Evolutionary conservation across 2,329 filamentous ascomycete species (phyloP).

Genomic region (Pseudocercospora musae): DNA sequence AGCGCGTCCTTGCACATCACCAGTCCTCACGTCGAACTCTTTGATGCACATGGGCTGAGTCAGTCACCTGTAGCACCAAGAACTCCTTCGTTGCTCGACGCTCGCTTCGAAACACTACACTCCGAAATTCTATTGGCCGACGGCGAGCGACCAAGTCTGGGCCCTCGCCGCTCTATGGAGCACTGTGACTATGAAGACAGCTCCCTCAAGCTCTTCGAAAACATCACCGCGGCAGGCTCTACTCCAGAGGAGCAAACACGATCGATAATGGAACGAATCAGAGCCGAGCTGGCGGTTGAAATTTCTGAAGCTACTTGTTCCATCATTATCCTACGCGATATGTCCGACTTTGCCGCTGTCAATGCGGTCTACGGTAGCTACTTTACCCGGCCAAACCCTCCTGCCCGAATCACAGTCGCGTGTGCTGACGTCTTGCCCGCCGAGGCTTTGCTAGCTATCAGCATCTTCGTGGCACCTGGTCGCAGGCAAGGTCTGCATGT

Average conservation of each 20-base stretch:
- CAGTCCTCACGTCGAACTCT: constrained; percentile 48
- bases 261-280: constrained; percentile 39
- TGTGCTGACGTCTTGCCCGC: constrained; percentile 65
- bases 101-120: constrained; percentile 48
- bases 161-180: not conserved
- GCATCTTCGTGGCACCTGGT: constrained; percentile 40
- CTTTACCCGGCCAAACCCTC: constrained; percentile 76
- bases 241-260: constrained; percentile 41
- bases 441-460: constrained; percentile 60
- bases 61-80: constrained; percentile 33
- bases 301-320: constrained; percentile 38
- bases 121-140: not conserved
- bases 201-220: not conserved
- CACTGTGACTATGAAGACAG: not conserved
- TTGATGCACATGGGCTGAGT: not conserved
- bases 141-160: not conserved
- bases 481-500: constrained; percentile 67
- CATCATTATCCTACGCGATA: constrained; percentile 69
- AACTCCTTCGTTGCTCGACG: constrained; percentile 65
- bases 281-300: constrained; percentile 28
- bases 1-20: constrained; percentile 67
- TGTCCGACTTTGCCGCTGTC: constrained; percentile 72
- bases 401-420: constrained; percentile 78
- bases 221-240: constrained; percentile 36
- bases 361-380: constrained; percentile 73